These are phyloP conservation scores for Psilocybe azurescens DNA, from an alignment of 768 basidiomycete species.

Conservation along the genomic window DNA sequence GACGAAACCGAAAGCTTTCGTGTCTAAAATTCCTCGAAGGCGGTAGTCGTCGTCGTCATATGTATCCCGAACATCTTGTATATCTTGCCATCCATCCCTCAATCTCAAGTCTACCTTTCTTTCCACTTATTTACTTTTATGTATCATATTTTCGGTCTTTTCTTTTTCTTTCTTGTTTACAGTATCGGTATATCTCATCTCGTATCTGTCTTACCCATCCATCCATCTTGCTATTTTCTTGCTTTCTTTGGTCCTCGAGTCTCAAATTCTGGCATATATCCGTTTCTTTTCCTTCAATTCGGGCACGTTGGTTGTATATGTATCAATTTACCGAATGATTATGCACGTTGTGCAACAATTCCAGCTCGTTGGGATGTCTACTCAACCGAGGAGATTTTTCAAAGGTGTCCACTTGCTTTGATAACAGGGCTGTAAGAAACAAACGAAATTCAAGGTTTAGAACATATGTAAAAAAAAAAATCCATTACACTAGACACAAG, in stretches of 20 bases:
- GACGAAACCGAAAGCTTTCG: neutral
- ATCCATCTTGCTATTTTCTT: constrained; percentile 8
- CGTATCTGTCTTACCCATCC: neutral
- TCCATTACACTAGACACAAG: constrained; percentile 6
- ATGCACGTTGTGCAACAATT: too few species aligned
- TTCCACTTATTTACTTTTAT: neutral
- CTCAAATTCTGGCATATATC: neutral
- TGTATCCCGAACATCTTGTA: too few species aligned
- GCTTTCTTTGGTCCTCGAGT: neutral
- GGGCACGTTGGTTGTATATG: too few species aligned
- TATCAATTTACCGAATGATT: too few species aligned
- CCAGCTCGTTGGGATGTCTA: too few species aligned
- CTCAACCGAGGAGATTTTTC: too few species aligned
- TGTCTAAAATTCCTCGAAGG: neutral
- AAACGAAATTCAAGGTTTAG: too few species aligned
- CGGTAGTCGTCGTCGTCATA: neutral
- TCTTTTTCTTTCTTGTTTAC: too few species aligned
- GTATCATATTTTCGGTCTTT: neutral
- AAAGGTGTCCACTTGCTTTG: too few species aligned
- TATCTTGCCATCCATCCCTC: too few species aligned
- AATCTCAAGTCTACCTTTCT: neutral
- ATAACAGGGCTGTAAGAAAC: too few species aligned
- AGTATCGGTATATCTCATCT: too few species aligned
- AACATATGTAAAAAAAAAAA: neutral
- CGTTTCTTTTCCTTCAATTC: neutral